Evolutionary conservation across 768 basidiomycete species (phyloP).

Genomic region (Lactifluus hygrophoroides): DNA sequence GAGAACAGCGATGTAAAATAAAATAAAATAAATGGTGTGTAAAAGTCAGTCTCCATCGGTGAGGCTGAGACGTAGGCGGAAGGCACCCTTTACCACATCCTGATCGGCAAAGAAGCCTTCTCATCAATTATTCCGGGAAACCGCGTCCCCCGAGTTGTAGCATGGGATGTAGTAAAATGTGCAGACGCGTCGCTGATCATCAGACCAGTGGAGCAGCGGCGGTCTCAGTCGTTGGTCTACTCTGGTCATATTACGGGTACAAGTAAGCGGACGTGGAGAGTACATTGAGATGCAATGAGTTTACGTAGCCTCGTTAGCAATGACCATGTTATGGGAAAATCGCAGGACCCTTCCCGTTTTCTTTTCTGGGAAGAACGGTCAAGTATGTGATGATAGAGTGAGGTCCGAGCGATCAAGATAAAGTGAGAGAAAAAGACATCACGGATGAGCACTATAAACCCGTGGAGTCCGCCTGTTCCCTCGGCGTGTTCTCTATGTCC

Average conservation of each 20-base stretch:
- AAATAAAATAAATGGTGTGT: too few relatives aligned
- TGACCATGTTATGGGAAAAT: conserved; percentile 7
- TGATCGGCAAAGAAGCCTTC: conserved; percentile 14
- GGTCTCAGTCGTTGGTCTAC: conserved; percentile 9
- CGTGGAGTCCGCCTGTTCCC: conserved; percentile 11
- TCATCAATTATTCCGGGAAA: conserved; percentile 13
- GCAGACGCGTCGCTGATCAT: conserved; percentile 12
- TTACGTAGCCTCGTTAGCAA: conserved; percentile 19
- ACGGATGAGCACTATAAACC: conserved; percentile 12
- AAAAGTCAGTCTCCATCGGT: too few relatives aligned
- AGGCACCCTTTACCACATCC: conserved; percentile 6
- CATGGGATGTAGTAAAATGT: neutral
- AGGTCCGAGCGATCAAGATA: conserved; percentile 12
- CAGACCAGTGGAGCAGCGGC: conserved; percentile 9
- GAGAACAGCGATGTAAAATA: neutral
- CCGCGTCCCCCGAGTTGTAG: conserved; percentile 3
- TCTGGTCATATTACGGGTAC: conserved; percentile 20
- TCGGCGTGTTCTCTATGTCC: conserved; percentile 9
- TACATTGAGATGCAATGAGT: conserved; percentile 15
- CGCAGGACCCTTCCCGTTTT: conserved; percentile 1
- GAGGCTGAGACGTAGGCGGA: neutral
- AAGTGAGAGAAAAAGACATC: conserved; percentile 16
- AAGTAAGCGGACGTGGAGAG: conserved; percentile 14
- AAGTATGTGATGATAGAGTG: conserved; percentile 4
- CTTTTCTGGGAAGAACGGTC: conserved; percentile 10